Base-by-base conservation (phyloP, 2,329 filamentous ascomycete species). In the Corinectria fuckeliana region DNA sequence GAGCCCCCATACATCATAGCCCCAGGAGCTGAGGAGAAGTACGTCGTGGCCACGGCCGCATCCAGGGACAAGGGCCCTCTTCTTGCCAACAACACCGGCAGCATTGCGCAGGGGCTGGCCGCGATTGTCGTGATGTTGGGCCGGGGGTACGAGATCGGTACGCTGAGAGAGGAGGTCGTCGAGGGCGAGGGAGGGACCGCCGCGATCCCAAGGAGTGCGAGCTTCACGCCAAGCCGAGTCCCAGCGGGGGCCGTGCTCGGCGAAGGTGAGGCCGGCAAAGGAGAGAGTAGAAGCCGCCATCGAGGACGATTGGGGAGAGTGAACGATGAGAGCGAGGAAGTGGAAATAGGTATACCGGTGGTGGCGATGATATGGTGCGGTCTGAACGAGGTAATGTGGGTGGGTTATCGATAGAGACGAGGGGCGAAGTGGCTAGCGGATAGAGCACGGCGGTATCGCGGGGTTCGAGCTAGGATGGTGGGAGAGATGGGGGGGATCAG, bases 21-120 rank as follows among this genome's bases (percentile, higher is more conserved):
- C 92, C 70, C 89, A 86, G 9, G 86, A 85, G 49, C 88, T 85
- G 42, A 96, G 82, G 34, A 96, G 80, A 9, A 92, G 80, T 2
- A 92, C 90, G 76, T 96, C 93, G 71, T 95, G 90, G 5, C 92
- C 93, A 45, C 85, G 84, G 0, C 92, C 93, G 75, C 92, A 96
- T 5, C 92, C 92, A 0, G 92, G 91, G 0, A 96, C 89, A 8
- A 96, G 79, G 1, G 89, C 92, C 32, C 68, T 72, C 32, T 67
- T 65, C 47, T 70, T 70, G 47, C 66, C 49, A 36, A 71, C 67
- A 38, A 62, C 59, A 49, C 70, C 68, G 32, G 59, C 34, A 23
- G 62, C 50, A 30, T 69, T 61, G 28, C 68, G 69, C 11, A 72
- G 58, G 28, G 63, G 65, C 42, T 70, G 67, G 26, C 74, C 74